phyloP scores from a whole-genome alignment of 805 yeast species.

The Yarrowia sp. region DNA sequence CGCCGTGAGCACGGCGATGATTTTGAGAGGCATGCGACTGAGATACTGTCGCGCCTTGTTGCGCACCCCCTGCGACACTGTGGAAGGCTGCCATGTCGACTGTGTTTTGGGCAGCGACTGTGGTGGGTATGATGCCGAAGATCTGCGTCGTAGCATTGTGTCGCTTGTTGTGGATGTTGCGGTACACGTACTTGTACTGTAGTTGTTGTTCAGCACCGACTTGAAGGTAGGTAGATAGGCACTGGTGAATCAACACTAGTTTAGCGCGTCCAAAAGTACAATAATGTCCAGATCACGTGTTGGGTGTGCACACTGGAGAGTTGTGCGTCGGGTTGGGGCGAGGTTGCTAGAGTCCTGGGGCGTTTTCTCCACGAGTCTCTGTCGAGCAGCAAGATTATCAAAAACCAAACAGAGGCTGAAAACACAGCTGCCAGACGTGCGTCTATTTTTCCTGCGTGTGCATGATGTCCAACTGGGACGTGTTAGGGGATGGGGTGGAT shows the following conservation, averaged over 20 bases:
- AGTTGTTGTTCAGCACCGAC: too few relatives aligned
- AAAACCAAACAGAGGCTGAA: slow-evolving; percentile 8
- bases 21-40: slow-evolving; percentile 1
- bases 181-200: too few relatives aligned
- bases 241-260: neutral
- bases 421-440: slow-evolving; percentile 17
- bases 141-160: slow-evolving; percentile 24
- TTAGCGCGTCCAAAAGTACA: neutral
- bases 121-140: slow-evolving; percentile 19
- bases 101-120: slow-evolving; percentile 13
- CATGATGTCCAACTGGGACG: neutral
- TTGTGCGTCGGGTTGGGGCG: too few relatives aligned
- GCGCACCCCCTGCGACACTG: slow-evolving; percentile 3
- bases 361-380: neutral
- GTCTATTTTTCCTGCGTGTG: slow-evolving; percentile 9
- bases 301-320: neutral
- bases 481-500: neutral
- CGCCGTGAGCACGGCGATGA: neutral
- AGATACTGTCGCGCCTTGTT: neutral
- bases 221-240: too few relatives aligned
- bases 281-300: neutral
- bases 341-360: too few relatives aligned
- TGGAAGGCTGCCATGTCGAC: slow-evolving; percentile 3
- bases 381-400: neutral
- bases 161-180: too few relatives aligned